Evolutionary conservation across 176 grass and related monocot species (phyloP).

Genomic region (Oropetium thomaeum): DNA sequence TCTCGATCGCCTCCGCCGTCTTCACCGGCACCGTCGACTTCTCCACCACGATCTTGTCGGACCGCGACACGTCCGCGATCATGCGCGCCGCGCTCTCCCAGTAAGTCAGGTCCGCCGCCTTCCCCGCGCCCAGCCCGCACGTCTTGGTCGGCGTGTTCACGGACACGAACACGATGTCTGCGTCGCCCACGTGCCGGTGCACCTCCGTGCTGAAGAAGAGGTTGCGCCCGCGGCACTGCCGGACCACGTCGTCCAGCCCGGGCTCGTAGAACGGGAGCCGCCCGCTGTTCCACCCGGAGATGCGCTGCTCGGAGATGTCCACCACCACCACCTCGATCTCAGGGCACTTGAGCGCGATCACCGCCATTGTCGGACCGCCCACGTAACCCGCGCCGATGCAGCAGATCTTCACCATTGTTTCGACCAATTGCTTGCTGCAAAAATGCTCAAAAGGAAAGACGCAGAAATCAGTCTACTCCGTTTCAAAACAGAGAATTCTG

Average conservation of each 20-base stretch:
- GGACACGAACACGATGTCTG: conserved; percentile 47
- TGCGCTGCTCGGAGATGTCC: conserved; percentile 38
- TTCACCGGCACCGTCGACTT: conserved; percentile 46
- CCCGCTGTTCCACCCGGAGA: conserved; percentile 37
- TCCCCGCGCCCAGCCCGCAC: conserved; percentile 35
- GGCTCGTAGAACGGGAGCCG: conserved; percentile 43
- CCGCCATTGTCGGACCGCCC: conserved; percentile 43
- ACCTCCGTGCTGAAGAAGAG: conserved; percentile 52
- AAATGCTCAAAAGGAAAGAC: no score
- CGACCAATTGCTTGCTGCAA: no score
- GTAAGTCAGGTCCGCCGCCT: conserved; percentile 40
- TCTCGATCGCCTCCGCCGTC: conserved; percentile 43
- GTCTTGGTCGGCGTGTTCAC: conserved; percentile 49
- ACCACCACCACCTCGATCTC: conserved; percentile 42
- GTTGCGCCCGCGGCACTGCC: conserved; percentile 39
- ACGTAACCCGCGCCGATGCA: conserved; percentile 49
- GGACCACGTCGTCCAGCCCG: conserved; percentile 36
- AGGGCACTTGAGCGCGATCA: conserved; percentile 47
- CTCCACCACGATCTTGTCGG: conserved; percentile 44
- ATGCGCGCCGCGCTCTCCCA: conserved; percentile 41
- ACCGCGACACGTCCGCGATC: conserved; percentile 35
- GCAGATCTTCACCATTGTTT: conserved; percentile 45
- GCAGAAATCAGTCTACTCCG: no score
- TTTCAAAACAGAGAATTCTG: neutral
- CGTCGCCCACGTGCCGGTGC: conserved; percentile 30